Evolutionary conservation across 768 basidiomycete genomes (phyloP), one percentile per base, ranked within the genome.

Genomic region (Podaxis sp.): DNA sequence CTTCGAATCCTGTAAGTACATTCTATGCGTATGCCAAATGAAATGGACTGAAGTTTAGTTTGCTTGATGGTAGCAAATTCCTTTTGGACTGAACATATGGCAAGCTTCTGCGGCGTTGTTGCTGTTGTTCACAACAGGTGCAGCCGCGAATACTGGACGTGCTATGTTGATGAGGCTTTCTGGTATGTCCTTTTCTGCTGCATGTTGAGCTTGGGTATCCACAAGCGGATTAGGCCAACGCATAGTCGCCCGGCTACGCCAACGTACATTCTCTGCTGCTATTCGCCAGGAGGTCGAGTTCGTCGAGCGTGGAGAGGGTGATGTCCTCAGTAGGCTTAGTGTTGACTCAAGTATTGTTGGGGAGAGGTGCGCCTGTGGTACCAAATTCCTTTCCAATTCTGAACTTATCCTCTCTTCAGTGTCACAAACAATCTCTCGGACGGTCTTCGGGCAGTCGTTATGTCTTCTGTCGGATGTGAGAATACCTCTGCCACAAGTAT

Each of bases 301-400:
- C 73, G 92, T 96, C 5, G 96, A 97, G 73, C 85, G 84, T 40
- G 93, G 93, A 2, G 94, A 96, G 65, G 96, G 96, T 7, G 96
- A 99, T 72, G 92, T 97, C 8, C 78, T 98, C 49, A 96, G 94
- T 73, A 80, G 96, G 60, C 80, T 99, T 36, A 95, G 92, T 62
- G 90, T 89, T 0, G 96, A 99, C 72, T 92, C 93, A 5, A 92
- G 87, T 67, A 92, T 99, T 66, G 92, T 99, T 46, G 96, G 96
- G 48, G 95, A 94, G 77, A 93, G 92, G 92, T 92, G 61, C 44
- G 75, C 67, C 22, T 24, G 54, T 39, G 46, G 26, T 33, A 19
- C 5, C 19, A 17, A 19, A 61, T 28, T 42, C 11, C 49, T 12
- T 17, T 28, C 36, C 39, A 7, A 9, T 48, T 39, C 52, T 53